Evolutionary conservation across 352 stramenopile genomes (phyloP), one percentile per base, ranked within the genome.

Genomic region (Phytophthora pistaciae): DNA sequence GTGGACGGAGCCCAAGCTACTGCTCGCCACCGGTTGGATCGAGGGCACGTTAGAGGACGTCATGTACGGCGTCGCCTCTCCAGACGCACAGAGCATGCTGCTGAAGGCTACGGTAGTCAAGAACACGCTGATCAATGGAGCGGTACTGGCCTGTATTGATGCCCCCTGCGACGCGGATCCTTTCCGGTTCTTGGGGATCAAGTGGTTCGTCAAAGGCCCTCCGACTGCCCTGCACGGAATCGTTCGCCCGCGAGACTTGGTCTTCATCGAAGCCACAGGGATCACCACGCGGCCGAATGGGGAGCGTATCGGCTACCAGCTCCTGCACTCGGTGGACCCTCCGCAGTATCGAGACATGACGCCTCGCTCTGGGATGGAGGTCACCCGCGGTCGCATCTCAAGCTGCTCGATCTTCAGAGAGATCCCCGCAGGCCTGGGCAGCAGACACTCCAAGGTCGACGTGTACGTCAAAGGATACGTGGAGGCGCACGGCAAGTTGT

Each of bases 31-130:
- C 18, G 82, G 82, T 7, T 83, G 70, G 59, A 77, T 89, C 55
- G 73, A 66, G 55, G 77, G 73, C 13, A 70, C 63, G 11, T 54
- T 92, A 6, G 79, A 91, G 56, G 83, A 92, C 52, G 72, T 90
- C 71, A 90, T 92, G 82, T 93, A 88, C 63, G 85, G 85, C 20
- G 75, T 88, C n/a, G 20, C 70, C 11, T 79, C 84, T 7, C 75
- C 81, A 13, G 74, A 90, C 54, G 64, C 78, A n/a, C 36, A 64
- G 16, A 63, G 67, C 36, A 87, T 89, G 79, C 59, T 83, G 21
- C 71, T 91, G n/a, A 84, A 87, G 40, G 75, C 75, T 4, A 77
- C 72, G 23, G 49, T 79, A 2, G 72, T 70, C n/a, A 77, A 77
- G 40, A 73, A 79, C 27, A 61, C 64, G 14, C 20, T 79, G 11